These are phyloP conservation scores for Saccharum spontaneum DNA, from an alignment of 176 grass and related monocot genomes.

Conservation along the genomic window DNA sequence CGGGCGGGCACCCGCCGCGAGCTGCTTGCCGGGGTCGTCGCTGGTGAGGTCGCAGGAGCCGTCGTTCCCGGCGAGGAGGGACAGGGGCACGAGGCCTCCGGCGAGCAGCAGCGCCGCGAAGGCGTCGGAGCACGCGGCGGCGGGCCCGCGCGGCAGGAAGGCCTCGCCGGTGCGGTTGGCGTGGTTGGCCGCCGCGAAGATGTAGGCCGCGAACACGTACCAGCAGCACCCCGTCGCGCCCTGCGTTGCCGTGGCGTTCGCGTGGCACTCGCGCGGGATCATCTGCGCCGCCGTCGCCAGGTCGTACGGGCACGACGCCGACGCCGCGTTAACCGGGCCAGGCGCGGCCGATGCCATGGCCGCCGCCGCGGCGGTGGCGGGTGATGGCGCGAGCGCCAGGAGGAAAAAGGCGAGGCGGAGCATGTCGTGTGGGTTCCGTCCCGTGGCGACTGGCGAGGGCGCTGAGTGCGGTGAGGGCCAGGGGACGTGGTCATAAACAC, in stretches of 20 bases:
- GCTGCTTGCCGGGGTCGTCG: not conserved
- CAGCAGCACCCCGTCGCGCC: conserved; percentile 65
- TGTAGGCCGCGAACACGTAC: conserved; percentile 58
- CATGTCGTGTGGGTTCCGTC: too few species aligned
- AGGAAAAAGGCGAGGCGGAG: too few species aligned
- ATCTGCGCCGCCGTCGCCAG: conserved; percentile 37
- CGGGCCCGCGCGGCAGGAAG: conserved; percentile 30
- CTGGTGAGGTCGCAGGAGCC: conserved; percentile 46
- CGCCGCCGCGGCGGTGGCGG: too few species aligned
- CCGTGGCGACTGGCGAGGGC: too few species aligned
- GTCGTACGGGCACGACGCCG: conserved; percentile 53
- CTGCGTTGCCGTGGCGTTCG: conserved; percentile 33
- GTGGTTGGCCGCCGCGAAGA: conserved; percentile 44
- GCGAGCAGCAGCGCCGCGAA: conserved; percentile 39
- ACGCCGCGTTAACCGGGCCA: not conserved
- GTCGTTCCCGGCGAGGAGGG: conserved; percentile 33
- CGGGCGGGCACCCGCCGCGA: conserved; percentile 36
- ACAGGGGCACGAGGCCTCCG: conserved; percentile 37
- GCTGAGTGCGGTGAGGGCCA: too few species aligned
- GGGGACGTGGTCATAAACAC: too few species aligned
- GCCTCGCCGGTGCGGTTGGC: conserved; percentile 54
- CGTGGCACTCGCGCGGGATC: conserved; percentile 61
- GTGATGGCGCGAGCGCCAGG: too few species aligned
- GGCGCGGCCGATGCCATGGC: too few species aligned
- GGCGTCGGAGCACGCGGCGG: conserved; percentile 43